These are phyloP conservation scores for Auricularia cornea DNA, from an alignment of 768 basidiomycete genomes.

Conservation along the genomic window DNA sequence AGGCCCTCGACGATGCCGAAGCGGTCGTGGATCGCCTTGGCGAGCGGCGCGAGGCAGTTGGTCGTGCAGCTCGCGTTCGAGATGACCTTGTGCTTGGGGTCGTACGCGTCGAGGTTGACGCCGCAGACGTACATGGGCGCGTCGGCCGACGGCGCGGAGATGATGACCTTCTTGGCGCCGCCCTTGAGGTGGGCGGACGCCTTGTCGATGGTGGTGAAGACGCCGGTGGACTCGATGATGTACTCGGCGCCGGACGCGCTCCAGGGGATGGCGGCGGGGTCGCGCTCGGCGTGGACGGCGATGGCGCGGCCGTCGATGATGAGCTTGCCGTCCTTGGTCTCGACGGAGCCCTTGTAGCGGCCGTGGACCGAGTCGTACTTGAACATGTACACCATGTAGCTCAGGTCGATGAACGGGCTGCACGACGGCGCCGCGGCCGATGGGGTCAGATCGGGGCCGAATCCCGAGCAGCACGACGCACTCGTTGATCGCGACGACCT, in stretches of 20 bases:
- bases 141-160: slow-evolving; percentile 96
- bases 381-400: slow-evolving; percentile 99
- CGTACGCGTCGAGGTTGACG: slow-evolving; percentile 92
- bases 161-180: slow-evolving; percentile 99
- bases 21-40: slow-evolving; percentile 96
- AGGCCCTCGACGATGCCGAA: slow-evolving; percentile 94
- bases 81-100: slow-evolving; percentile 84
- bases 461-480: slow-evolving; percentile 29
- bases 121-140: slow-evolving; percentile 92
- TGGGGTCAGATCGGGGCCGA: background rate
- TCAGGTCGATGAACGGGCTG: slow-evolving; percentile 94
- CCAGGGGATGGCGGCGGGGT: slow-evolving; percentile 85
- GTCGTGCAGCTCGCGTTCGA: slow-evolving; percentile 99
- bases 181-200: slow-evolving; percentile 92
- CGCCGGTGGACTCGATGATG: slow-evolving; percentile 96
- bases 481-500: slow-evolving; percentile 96
- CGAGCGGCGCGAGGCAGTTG: slow-evolving; percentile 98
- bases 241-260: slow-evolving; percentile 74
- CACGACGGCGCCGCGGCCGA: slow-evolving; percentile 1
- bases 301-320: slow-evolving; percentile 72
- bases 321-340: slow-evolving; percentile 83
- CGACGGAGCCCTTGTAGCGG: slow-evolving; percentile 67
- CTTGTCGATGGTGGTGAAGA: slow-evolving; percentile 96
- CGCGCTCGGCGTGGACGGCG: slow-evolving; percentile 73
- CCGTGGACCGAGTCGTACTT: slow-evolving; percentile 94